phyloP scores from a whole-genome alignment of 225 moss, liverwort and hornwort genomes.

The Pseudoscleropodium purum region DNA sequence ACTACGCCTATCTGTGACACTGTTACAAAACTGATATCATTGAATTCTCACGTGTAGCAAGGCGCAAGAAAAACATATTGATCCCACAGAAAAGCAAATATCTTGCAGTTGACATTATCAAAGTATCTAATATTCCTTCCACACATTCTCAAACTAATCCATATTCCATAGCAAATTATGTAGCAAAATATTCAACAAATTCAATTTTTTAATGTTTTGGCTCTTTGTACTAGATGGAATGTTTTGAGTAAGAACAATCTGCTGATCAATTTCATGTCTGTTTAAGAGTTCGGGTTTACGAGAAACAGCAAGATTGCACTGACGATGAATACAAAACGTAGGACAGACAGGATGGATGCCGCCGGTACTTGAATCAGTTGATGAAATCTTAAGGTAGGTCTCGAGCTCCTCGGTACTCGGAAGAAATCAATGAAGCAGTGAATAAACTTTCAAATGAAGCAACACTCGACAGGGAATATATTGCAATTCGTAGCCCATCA shows the following conservation, averaged over 20 bases:
- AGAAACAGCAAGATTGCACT: neutral
- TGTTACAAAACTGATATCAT: neutral
- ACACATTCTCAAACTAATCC: neutral
- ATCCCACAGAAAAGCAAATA: neutral
- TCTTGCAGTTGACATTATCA: neutral
- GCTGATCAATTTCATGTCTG: neutral
- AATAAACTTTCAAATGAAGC: neutral
- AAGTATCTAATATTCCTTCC: neutral
- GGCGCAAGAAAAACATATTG: neutral
- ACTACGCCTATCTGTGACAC: neutral
- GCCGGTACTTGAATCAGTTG: neutral
- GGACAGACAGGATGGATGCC: neutral
- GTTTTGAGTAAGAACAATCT: neutral
- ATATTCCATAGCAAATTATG: neutral
- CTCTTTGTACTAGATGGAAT: neutral
- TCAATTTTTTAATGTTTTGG: neutral
- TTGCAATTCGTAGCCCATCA: conserved; percentile 20
- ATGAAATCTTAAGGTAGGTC: too few species aligned
- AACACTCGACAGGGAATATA: neutral
- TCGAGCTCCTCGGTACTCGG: neutral
- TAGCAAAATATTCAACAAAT: neutral
- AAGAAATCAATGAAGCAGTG: neutral
- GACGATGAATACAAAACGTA: too few species aligned
- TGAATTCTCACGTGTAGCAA: neutral
- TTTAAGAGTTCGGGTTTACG: too few species aligned